Conservation (phyloP, 768 basidiomycete genomes). For the Pleurotus sapidus region DNA sequence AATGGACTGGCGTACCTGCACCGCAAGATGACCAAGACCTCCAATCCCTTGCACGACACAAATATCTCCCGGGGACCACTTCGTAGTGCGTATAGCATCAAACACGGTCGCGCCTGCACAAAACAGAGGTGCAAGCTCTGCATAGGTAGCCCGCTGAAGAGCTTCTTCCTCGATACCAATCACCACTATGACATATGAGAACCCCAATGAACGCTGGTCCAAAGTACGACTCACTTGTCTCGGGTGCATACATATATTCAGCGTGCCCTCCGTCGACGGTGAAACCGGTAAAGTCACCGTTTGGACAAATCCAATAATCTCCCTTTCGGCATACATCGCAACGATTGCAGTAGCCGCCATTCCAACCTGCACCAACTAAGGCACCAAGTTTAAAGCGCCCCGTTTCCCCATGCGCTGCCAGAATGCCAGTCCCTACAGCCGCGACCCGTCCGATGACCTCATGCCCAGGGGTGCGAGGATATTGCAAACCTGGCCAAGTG, state of each 20-base stretch:
- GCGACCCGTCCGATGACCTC: slow-evolving; percentile 8
- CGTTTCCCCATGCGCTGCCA: neutral
- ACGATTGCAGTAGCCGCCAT: slow-evolving; percentile 8
- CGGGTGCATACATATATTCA: slow-evolving; percentile 8
- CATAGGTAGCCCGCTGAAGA: slow-evolving; percentile 4
- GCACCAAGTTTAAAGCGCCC: slow-evolving; percentile 6
- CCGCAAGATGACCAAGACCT: slow-evolving; percentile 8
- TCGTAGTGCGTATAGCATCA: slow-evolving; percentile 3
- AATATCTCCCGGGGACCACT: slow-evolving; percentile 8
- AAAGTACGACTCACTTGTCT: slow-evolving; percentile 1
- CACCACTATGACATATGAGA: neutral
- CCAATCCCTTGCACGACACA: slow-evolving; percentile 10
- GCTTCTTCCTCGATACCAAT: slow-evolving; percentile 7
- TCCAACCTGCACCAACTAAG: slow-evolving; percentile 9
- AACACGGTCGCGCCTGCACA: slow-evolving; percentile 7
- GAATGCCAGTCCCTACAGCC: slow-evolving; percentile 1
- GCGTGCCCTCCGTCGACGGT: slow-evolving; percentile 10
- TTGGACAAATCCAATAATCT: slow-evolving; percentile 7
- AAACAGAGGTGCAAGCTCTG: slow-evolving; percentile 9
- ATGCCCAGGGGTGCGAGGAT: slow-evolving; percentile 8
- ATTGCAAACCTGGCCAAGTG: slow-evolving; percentile 8
- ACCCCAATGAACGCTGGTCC: neutral
- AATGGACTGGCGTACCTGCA: slow-evolving; percentile 3
- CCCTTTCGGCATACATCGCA: slow-evolving; percentile 8
- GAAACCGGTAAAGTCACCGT: slow-evolving; percentile 8